These are phyloP conservation scores for Malus sylvestris DNA, from an alignment of 306 rosid genomes.

Conservation along the genomic window DNA sequence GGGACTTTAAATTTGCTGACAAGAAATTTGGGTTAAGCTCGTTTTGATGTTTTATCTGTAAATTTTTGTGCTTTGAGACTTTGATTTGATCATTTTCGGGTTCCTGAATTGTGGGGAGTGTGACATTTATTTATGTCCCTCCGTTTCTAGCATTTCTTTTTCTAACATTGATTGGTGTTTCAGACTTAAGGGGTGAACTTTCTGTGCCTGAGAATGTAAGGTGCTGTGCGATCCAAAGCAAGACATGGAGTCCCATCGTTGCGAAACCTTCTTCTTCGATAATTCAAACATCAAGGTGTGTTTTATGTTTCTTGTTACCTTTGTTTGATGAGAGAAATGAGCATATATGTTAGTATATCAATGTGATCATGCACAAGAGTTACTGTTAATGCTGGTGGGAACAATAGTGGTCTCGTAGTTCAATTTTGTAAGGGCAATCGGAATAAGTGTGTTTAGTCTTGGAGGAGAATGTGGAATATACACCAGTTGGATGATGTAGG, in stretches of 20 bases:
- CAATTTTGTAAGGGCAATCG: background rate
- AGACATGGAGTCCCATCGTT: conserved; percentile 31
- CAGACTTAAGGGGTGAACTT: conserved; percentile 32
- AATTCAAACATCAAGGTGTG: conserved; percentile 37
- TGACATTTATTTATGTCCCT: background rate
- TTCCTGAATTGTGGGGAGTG: background rate
- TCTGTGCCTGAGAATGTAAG: conserved; percentile 33
- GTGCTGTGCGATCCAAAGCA: conserved; percentile 31
- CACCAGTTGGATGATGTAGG: background rate
- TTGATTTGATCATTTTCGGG: background rate
- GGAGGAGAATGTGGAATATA: background rate
- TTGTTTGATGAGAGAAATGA: background rate
- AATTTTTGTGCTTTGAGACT: background rate
- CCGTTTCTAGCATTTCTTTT: background rate
- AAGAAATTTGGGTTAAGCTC: background rate
- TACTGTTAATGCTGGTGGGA: background rate
- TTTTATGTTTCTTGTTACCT: background rate
- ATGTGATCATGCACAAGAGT: background rate
- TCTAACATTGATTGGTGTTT: background rate
- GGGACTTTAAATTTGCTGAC: background rate
- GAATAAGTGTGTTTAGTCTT: background rate
- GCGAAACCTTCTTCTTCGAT: conserved; percentile 17
- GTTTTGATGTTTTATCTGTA: background rate
- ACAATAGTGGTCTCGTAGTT: background rate
- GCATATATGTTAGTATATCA: background rate